Percentiles rank a stretch among this genome's conserved stretches.
Evolutionary conservation across 2,329 filamentous ascomycete genomes (phyloP).

Genomic region (Lachnellula subtilissima): DNA sequence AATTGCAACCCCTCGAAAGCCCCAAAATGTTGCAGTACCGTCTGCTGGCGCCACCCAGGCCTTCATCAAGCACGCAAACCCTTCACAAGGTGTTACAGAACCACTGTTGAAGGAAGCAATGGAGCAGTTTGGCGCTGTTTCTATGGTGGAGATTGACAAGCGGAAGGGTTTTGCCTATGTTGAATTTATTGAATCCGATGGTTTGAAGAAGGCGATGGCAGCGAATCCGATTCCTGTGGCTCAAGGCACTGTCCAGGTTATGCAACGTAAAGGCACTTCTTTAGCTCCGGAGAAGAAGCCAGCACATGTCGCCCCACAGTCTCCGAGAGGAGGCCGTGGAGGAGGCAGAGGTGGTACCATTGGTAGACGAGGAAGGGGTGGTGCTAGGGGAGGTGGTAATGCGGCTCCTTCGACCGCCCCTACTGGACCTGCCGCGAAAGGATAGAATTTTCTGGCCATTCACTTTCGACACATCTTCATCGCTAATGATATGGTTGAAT

Average conservation of each 20-base stretch:
- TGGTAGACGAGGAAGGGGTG: conserved; percentile 22
- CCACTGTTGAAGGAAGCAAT: conserved; percentile 70
- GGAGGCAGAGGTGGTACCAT: conserved; percentile 16
- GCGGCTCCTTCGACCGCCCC: conserved; percentile 19
- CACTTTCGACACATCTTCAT: not conserved
- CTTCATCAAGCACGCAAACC: conserved; percentile 78
- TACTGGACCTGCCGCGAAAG: conserved; percentile 26
- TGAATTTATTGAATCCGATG: conserved; percentile 71
- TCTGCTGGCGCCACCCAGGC: conserved; percentile 56
- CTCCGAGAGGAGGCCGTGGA: conserved; percentile 19
- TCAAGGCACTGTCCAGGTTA: conserved; percentile 79
- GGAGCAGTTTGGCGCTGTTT: conserved; percentile 66
- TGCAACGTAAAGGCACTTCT: conserved; percentile 77
- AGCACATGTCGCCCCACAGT: conserved; percentile 24
- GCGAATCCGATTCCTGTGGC: conserved; percentile 79
- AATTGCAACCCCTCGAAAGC: conserved; percentile 25
- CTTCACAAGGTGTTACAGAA: conserved; percentile 89
- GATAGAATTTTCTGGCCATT: conserved; percentile 1
- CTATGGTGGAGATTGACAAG: conserved; percentile 85
- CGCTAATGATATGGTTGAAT: not conserved
- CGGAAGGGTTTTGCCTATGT: conserved; percentile 94
- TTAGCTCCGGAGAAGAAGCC: conserved; percentile 80
- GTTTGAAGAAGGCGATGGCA: conserved; percentile 71
- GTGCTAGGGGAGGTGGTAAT: conserved; percentile 19
- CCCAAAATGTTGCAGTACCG: conserved; percentile 24